Evolutionary conservation across 1,284 basidiomycete species (phyloP), one percentile per base, ranked within the genome.

Genomic region (Singerocomus inundabilis): DNA sequence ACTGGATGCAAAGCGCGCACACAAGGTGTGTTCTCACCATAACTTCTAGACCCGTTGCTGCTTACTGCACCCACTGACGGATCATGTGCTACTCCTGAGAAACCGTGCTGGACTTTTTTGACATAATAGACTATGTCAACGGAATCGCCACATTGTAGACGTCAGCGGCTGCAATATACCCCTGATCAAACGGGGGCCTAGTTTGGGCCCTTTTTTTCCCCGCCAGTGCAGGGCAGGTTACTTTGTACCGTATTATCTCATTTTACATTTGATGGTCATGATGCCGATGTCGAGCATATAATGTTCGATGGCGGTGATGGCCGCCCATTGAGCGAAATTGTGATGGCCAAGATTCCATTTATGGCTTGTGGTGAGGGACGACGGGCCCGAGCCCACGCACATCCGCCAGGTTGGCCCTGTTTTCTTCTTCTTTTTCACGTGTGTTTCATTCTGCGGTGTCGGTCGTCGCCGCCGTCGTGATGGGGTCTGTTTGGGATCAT

Each of bases 371-470:
- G 11, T 21, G 11, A 24, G 32, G 33, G 28, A 35, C 24, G 32
- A 25, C 52, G 60, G 58, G 21, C 10, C 58, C 48, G 57, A 58
- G 21, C 13, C 10, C 9, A 38, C 5, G 32, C 52, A 41, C 31
- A 16, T 9, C 24, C 13, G 1, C 26, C 11, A n/a, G n/a, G n/a
- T 15, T 31, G 8, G 4, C 25, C 24, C 25, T 28, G n/a, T n/a
- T n/a, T n/a, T n/a, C n/a, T n/a, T n/a, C n/a, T n/a, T n/a, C n/a
- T 44, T 9, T 44, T 42, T 46, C 55, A 58, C 52, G 52, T 52
- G 60, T 32, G 31, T 51, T 60, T 62, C 60, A 62, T 58, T 57
- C 39, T 44, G 32, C 44, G 21, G 24, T 53, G 46, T 40, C 34
- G 12, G 29, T 12, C 52, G 24, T n/a, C n/a, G n/a, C n/a, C n/a